phyloP scores from a whole-genome alignment of 805 yeast genomes.

The Metschnikowia colocasiae region DNA sequence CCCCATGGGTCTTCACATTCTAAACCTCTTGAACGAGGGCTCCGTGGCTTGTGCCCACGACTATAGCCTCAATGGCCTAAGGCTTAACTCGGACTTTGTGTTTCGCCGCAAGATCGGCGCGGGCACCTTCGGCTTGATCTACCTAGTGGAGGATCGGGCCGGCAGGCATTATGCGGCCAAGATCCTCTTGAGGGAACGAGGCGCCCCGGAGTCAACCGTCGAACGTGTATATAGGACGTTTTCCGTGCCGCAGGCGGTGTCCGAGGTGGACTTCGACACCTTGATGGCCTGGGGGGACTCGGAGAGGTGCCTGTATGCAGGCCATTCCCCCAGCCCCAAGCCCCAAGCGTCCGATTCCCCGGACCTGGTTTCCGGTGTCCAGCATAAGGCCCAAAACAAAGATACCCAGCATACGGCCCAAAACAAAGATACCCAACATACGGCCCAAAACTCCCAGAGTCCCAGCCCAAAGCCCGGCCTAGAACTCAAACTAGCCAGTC shows the following conservation, averaged over 20 bases:
- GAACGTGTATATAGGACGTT: background rate
- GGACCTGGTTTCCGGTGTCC: too few relatives aligned
- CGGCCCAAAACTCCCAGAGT: background rate
- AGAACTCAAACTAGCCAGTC: too few relatives aligned
- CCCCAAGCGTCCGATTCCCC: too few relatives aligned
- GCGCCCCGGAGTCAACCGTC: background rate
- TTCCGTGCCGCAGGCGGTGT: constrained; percentile 6
- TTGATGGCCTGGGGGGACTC: background rate
- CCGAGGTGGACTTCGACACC: constrained; percentile 8
- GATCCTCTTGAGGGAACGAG: constrained; percentile 43
- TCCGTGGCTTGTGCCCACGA: background rate
- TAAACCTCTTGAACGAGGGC: background rate
- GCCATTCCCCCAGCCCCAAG: too few relatives aligned
- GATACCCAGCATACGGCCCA: too few relatives aligned
- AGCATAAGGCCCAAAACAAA: background rate
- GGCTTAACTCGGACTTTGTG: constrained; percentile 60
- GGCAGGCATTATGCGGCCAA: constrained; percentile 64
- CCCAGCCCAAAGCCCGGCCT: too few relatives aligned
- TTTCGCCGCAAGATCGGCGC: constrained; percentile 42
- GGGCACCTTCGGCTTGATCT: constrained; percentile 43
- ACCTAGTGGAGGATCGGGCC: constrained; percentile 46
- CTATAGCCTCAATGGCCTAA: constrained; percentile 26
- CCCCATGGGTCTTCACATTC: constrained; percentile 2
- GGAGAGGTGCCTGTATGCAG: background rate
- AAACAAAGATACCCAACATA: background rate